Conservation (phyloP, 148 eudicot species). For the Vaccinium macrocarpon region DNA sequence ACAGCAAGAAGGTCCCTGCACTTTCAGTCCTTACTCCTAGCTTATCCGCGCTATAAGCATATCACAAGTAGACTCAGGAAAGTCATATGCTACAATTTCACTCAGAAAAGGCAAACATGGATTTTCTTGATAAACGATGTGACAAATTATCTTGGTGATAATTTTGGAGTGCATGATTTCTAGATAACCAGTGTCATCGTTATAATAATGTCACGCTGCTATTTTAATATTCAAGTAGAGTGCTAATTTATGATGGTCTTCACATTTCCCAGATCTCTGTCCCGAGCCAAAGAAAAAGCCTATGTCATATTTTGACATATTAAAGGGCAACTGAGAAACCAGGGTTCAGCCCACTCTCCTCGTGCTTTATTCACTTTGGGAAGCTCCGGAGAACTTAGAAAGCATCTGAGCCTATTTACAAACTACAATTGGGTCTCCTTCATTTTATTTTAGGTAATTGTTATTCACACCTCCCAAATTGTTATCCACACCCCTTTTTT, state of each 20-base stretch:
- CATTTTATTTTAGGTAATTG: too few relatives aligned
- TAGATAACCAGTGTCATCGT: not conserved
- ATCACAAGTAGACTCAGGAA: slow-evolving; percentile 70
- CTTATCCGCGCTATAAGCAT: slow-evolving; percentile 74
- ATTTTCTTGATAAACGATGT: not conserved
- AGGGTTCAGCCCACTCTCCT: not conserved
- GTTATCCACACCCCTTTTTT: too few relatives aligned
- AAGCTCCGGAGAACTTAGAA: not conserved
- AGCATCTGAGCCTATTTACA: not conserved
- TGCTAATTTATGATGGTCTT: not conserved
- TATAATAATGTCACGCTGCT: not conserved
- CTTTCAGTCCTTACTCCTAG: slow-evolving; percentile 74
- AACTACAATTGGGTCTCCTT: not conserved
- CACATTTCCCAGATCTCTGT: not conserved
- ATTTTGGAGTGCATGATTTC: not conserved
- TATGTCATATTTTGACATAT: not conserved
- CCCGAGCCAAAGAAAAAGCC: not conserved
- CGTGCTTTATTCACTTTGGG: not conserved
- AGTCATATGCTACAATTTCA: slow-evolving; percentile 39
- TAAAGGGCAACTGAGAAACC: not conserved
- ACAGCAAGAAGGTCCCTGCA: slow-evolving; percentile 67
- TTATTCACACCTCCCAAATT: too few relatives aligned
- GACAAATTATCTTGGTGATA: not conserved
- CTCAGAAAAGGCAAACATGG: not conserved
- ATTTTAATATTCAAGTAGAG: not conserved